phyloP scores from a whole-genome alignment of 495 filamentous ascomycete species.

The Penicillium waksmanii region DNA sequence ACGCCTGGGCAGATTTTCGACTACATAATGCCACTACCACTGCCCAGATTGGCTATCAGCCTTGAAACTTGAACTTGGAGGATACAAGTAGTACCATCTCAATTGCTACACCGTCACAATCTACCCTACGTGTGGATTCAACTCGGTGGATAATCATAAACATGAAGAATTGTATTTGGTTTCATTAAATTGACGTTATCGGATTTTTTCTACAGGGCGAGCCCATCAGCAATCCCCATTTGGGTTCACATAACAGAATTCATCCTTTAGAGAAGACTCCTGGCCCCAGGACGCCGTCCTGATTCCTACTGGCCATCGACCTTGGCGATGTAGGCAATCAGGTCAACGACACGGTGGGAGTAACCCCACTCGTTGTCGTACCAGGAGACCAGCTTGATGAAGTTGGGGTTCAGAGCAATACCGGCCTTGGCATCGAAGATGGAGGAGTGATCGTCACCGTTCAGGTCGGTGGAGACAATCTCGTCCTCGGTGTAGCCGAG shows the following conservation, averaged over 20 bases:
- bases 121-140: not conserved
- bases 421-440: constrained; percentile 99
- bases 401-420: constrained; percentile 97
- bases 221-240: constrained; percentile 6
- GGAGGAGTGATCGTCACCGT: constrained; percentile 88
- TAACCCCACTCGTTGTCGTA: constrained; percentile 99
- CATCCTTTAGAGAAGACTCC: constrained; percentile 41
- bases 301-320: constrained; percentile 66
- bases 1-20: too few species aligned
- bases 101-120: not conserved
- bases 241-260: constrained; percentile 12
- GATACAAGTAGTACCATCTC: too few species aligned
- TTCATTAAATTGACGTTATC: constrained; percentile 41
- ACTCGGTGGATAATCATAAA: constrained; percentile 12
- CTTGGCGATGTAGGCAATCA: constrained; percentile 90
- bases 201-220: constrained; percentile 26
- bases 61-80: too few species aligned
- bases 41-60: too few species aligned
- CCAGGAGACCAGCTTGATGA: constrained; percentile 98
- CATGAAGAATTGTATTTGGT: constrained; percentile 28
- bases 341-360: constrained; percentile 97
- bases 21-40: too few species aligned
- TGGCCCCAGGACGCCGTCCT: constrained; percentile 37
- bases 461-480: constrained; percentile 90
- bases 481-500: constrained; percentile 97